phyloP scores from a whole-genome alignment of 495 filamentous ascomycete genomes.

The Coniosporium apollinis region DNA sequence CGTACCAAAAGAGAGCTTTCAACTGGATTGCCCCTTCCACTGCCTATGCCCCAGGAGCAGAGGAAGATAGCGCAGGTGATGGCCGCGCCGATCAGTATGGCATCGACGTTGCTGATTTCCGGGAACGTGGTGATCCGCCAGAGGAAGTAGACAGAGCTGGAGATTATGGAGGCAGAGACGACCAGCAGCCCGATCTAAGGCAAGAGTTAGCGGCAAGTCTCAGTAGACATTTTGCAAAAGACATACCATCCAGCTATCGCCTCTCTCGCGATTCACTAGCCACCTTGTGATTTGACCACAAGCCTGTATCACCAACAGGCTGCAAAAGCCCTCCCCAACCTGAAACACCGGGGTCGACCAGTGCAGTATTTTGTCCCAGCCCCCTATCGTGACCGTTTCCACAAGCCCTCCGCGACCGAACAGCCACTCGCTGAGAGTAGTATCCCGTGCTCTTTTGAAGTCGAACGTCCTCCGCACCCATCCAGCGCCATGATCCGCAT shows the following conservation, averaged over 20 bases:
- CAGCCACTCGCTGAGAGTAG: conserved; percentile 60
- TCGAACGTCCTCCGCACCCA: conserved; percentile 73
- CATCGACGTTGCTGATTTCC: conserved; percentile 83
- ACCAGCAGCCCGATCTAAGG: conserved; percentile 71
- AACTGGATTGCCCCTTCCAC: conserved; percentile 85
- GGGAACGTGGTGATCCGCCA: conserved; percentile 90
- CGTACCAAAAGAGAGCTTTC: conserved; percentile 69
- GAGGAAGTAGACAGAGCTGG: conserved; percentile 87
- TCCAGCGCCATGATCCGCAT: conserved; percentile 47
- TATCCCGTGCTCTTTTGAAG: conserved; percentile 43
- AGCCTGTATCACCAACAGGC: conserved; percentile 85
- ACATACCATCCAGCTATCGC: conserved; percentile 94
- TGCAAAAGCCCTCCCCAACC: conserved; percentile 89
- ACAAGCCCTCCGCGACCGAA: conserved; percentile 65
- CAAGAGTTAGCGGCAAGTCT: conserved; percentile 18
- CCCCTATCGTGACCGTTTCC: conserved; percentile 61
- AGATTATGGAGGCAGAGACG: conserved; percentile 76
- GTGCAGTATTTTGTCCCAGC: conserved; percentile 76
- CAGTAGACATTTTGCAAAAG: too few species aligned
- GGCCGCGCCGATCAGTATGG: conserved; percentile 77
- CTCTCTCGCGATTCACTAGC: conserved; percentile 78
- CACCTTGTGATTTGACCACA: conserved; percentile 88
- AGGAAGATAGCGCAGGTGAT: conserved; percentile 84
- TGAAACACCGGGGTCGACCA: conserved; percentile 96
- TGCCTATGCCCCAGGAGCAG: conserved; percentile 85